Percentiles rank a stretch among this genome's conserved stretches.
These are phyloP conservation scores for Xylariales sp. DNA, from an alignment of 2,329 filamentous ascomycete genomes.

Conservation along the genomic window DNA sequence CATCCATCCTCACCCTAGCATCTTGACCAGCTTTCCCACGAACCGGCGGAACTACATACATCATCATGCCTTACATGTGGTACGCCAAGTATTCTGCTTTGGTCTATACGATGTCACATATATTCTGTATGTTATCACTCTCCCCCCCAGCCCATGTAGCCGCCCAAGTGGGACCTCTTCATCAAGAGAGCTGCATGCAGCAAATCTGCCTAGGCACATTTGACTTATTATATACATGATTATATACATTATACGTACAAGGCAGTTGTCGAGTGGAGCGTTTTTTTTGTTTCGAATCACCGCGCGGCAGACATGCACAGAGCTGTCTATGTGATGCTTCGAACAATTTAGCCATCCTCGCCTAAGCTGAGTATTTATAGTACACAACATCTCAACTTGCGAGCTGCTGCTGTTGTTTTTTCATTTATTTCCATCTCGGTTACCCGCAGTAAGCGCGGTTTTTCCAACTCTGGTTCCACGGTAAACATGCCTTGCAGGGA, in stretches of 20 bases:
- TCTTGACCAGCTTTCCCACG: slow-evolving; percentile 21
- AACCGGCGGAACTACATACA: slow-evolving; percentile 23
- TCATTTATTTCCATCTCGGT: slow-evolving; percentile 12
- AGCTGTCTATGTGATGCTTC: slow-evolving; percentile 16
- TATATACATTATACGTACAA: background rate
- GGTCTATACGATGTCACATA: slow-evolving; percentile 32
- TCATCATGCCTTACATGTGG: slow-evolving; percentile 30
- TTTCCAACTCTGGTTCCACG: slow-evolving; percentile 13
- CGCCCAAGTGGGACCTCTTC: slow-evolving; percentile 33
- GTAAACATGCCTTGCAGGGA: slow-evolving; percentile 25
- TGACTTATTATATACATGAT: background rate
- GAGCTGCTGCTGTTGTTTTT: slow-evolving; percentile 17
- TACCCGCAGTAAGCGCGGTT: slow-evolving; percentile 33
- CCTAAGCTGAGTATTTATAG: slow-evolving; percentile 27
- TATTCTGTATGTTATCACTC: slow-evolving; percentile 33
- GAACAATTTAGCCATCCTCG: slow-evolving; percentile 27
- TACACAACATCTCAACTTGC: slow-evolving; percentile 1
- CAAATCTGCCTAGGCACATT: slow-evolving; percentile 5
- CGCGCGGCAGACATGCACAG: slow-evolving; percentile 2
- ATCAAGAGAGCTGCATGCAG: slow-evolving; percentile 28
- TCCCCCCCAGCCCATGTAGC: slow-evolving; percentile 31
- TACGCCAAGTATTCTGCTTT: slow-evolving; percentile 33
- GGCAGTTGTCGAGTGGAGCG: slow-evolving; percentile 21
- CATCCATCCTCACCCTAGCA: slow-evolving; percentile 23
- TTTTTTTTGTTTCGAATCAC: slow-evolving; percentile 18